Evolutionary conservation across 2,329 filamentous ascomycete genomes (phyloP).

Genomic region (Arthrobotrys sinensis): DNA sequence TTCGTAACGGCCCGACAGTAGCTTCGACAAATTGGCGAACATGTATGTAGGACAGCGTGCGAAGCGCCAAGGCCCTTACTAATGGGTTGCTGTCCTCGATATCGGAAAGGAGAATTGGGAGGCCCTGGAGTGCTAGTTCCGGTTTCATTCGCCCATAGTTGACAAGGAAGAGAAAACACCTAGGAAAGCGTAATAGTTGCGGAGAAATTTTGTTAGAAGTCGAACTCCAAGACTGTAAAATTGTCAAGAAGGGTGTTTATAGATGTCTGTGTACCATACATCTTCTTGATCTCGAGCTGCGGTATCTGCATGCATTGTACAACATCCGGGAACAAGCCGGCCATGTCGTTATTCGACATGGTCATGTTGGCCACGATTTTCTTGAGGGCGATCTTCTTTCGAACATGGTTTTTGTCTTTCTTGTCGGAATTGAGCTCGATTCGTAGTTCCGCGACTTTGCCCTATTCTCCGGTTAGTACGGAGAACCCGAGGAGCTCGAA

Average conservation of each 20-base stretch:
- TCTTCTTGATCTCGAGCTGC: conserved; percentile 99
- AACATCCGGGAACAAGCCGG: conserved; percentile 94
- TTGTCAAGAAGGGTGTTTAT: background rate
- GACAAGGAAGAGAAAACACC: conserved; percentile 97
- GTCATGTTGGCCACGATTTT: conserved; percentile 99
- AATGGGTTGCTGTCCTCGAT: conserved; percentile 94
- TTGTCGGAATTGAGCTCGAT: conserved; percentile 94
- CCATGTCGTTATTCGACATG: conserved; percentile 99
- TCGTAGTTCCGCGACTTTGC: conserved; percentile 97
- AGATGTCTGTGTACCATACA: conserved; percentile 72
- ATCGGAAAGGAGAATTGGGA: conserved; percentile 86
- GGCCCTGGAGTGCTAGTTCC: conserved; percentile 91
- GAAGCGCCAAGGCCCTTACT: conserved; percentile 89
- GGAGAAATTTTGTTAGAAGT: background rate
- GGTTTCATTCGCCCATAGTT: conserved; percentile 97
- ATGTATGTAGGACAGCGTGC: conserved; percentile 97
- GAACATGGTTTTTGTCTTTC: conserved; percentile 96
- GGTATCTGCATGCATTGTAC: conserved; percentile 95
- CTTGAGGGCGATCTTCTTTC: conserved; percentile 98
- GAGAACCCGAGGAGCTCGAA: conserved; percentile 57
- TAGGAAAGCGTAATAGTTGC: conserved; percentile 67
- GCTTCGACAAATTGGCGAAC: conserved; percentile 95
- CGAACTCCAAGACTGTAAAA: background rate
- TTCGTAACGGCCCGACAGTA: conserved; percentile 86
- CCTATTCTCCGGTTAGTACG: conserved; percentile 78